Evolutionary conservation across 2,329 filamentous ascomycete species (phyloP), one percentile per base, ranked within the genome.

Genomic region (Verticillium tricorpus): DNA sequence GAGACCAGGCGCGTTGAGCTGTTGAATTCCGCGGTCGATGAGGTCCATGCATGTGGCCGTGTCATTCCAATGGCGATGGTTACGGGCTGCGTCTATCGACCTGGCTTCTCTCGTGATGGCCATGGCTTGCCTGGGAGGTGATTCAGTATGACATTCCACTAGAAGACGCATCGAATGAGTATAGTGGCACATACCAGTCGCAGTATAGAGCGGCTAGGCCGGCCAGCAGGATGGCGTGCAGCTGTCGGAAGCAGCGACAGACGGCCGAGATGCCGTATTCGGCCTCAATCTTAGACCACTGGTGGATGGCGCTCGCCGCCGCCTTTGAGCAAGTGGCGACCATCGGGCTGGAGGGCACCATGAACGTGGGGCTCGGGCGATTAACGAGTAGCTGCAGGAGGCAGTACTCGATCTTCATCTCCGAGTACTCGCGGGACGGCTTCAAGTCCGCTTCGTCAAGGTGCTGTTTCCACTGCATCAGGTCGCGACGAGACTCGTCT

Each of bases 351-450:
- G 68, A 69, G 0, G 68, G 68, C 8, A 69, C 63, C 68, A 70
- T 70, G 34, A 69, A 70, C 1, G 68, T 69, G 2, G 68, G 68
- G 2, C 62, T 66, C 2, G 68, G 68, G 3, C 66, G 62, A 39
- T 69, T 64, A 14, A 69, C 50, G 4, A 69, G 60, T 2, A 70
- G 57, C 35, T 64, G 61, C 9, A 69, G 61, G 9, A 69, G 64
- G 15, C 65, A 66, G 32, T 68, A 67, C 45, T 69, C 68, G 11
- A 69, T 59, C 58, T 69, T 69, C 40, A 69, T 57, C 59, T 69
- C 67, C 1, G 61, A 67, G 55, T 69, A 65, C 25, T 69, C 68
- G 8, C 68, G 62, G 1, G 68, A 66, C 1, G 62, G 66, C 34
- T 68, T 67, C 12, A 70, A 19, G 3, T 65, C 60, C 8, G 65